Conservation (phyloP, 345 rosid species). For the Heritiera littoralis region DNA sequence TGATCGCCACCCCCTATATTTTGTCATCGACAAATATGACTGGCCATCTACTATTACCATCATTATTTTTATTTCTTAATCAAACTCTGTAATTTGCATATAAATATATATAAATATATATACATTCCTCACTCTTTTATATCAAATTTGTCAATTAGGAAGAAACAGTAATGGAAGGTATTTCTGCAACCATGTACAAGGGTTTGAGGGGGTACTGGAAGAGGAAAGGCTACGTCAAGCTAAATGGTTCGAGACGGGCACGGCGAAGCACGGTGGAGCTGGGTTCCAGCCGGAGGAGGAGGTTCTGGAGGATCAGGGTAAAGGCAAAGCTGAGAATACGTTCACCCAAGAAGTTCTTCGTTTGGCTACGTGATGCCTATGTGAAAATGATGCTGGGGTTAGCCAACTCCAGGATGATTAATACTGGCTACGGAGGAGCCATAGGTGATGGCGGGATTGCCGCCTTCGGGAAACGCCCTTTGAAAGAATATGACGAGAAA, state of each 20-base stretch:
- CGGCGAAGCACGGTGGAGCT: slow-evolving; percentile 23
- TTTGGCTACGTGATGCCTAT: slow-evolving; percentile 62
- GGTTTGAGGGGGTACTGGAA: slow-evolving; percentile 41
- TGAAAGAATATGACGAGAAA: slow-evolving; percentile 62
- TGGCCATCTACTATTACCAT: neutral
- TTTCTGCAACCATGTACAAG: slow-evolving; percentile 37
- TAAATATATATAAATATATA: neutral
- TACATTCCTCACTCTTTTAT: neutral
- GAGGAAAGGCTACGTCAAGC: slow-evolving; percentile 32
- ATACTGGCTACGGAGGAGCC: slow-evolving; percentile 34
- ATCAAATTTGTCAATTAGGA: neutral
- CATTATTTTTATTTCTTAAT: neutral
- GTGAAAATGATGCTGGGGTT: slow-evolving; percentile 59
- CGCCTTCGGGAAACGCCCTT: slow-evolving; percentile 30
- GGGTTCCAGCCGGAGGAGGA: slow-evolving; percentile 23
- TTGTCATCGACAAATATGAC: neutral
- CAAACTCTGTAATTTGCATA: neutral
- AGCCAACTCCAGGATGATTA: slow-evolving; percentile 36
- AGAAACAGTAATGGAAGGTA: slow-evolving; percentile 43
- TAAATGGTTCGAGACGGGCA: slow-evolving; percentile 29
- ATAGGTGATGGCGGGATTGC: neutral
- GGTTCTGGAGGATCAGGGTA: slow-evolving; percentile 46
- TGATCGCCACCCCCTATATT: slow-evolving; percentile 4
- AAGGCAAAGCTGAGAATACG: slow-evolving; percentile 43
- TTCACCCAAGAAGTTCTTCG: slow-evolving; percentile 40